A percentile compares a stretch with the other conserved stretches of the same genome.
Evolutionary conservation across 2,329 filamentous ascomycete genomes (phyloP).

Genomic region (Cryphonectria carpinicola): DNA sequence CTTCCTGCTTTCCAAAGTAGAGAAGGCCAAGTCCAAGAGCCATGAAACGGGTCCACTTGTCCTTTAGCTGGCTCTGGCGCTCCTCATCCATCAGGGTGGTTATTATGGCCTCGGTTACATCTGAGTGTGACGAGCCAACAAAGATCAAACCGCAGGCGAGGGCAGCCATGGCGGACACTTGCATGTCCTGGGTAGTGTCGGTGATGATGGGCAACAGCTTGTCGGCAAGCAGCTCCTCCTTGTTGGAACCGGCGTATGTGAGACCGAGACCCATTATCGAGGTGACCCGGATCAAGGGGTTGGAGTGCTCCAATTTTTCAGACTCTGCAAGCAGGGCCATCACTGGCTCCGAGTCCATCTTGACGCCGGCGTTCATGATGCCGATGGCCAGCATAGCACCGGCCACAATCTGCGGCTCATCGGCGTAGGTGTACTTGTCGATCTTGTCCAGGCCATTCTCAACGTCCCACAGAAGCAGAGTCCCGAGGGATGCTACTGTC

Average conservation of each 20-base stretch:
- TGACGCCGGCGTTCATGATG: constrained; percentile 92
- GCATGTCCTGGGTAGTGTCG: constrained; percentile 86
- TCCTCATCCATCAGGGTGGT: constrained; percentile 94
- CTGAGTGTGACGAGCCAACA: constrained; percentile 88
- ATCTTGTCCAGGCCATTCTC: constrained; percentile 91
- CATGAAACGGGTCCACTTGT: constrained; percentile 98
- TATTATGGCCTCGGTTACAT: constrained; percentile 90
- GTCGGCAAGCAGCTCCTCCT: constrained; percentile 78
- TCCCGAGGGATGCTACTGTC: constrained; percentile 90
- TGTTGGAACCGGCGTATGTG: constrained; percentile 92
- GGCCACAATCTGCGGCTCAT: constrained; percentile 82
- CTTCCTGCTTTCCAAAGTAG: constrained; percentile 96
- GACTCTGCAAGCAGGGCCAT: constrained; percentile 81
- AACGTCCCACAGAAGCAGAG: constrained; percentile 90
- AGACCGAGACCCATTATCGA: constrained; percentile 96
- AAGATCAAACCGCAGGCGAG: constrained; percentile 88
- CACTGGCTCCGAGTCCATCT: constrained; percentile 86
- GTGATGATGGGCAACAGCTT: constrained; percentile 83
- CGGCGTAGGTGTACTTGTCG: constrained; percentile 87
- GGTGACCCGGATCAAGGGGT: constrained; percentile 75
- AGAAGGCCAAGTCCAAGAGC: constrained; percentile 89
- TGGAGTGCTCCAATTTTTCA: constrained; percentile 79
- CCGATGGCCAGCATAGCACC: constrained; percentile 92
- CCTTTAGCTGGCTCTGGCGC: constrained; percentile 84
- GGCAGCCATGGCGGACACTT: constrained; percentile 94